Percentiles rank a stretch among this genome's conserved stretches.
Evolutionary conservation across 2,329 filamentous ascomycete species (phyloP).

Genomic region (Dactylellina parvicollis): DNA sequence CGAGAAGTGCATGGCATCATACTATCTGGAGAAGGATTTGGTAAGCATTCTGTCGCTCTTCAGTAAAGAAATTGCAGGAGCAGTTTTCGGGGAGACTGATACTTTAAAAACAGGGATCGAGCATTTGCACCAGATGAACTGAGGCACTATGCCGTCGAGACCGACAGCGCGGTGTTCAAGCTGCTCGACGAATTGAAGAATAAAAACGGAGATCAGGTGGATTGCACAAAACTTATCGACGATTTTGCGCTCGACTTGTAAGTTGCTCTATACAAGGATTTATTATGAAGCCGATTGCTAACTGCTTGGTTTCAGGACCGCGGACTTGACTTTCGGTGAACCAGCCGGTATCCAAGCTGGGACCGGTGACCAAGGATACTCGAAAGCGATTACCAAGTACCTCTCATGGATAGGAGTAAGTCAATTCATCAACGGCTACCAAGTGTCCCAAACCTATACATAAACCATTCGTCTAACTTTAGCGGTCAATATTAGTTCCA

Average conservation of each 20-base stretch:
- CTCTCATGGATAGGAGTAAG: conserved; percentile 42
- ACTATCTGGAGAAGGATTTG: conserved; percentile 49
- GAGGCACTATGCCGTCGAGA: conserved; percentile 20
- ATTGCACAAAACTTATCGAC: conserved; percentile 29
- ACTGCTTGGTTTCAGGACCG: not conserved
- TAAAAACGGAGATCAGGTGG: conserved; percentile 16
- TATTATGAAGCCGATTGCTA: not conserved
- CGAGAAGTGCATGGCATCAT: conserved; percentile 40
- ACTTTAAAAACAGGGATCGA: conserved; percentile 15
- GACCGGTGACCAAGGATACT: conserved; percentile 13
- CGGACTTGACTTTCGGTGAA: conserved; percentile 38
- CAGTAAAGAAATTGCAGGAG: not conserved
- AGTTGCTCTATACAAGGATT: not conserved
- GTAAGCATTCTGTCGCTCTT: conserved; percentile 19
- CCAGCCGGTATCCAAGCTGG: conserved; percentile 35
- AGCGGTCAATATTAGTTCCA: conserved; percentile 18
- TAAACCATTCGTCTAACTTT: no score
- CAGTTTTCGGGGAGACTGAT: not conserved
- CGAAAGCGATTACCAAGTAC: conserved; percentile 20
- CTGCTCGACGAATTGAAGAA: conserved; percentile 36
- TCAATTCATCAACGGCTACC: not conserved
- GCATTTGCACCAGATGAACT: conserved; percentile 36
- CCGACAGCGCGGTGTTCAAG: conserved; percentile 19
- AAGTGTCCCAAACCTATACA: no score
- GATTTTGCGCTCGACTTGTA: conserved; percentile 45